Evolutionary conservation across 2,329 filamentous ascomycete genomes (phyloP), one percentile per base, ranked within the genome.

Genomic region (Hypoxylon sp.): DNA sequence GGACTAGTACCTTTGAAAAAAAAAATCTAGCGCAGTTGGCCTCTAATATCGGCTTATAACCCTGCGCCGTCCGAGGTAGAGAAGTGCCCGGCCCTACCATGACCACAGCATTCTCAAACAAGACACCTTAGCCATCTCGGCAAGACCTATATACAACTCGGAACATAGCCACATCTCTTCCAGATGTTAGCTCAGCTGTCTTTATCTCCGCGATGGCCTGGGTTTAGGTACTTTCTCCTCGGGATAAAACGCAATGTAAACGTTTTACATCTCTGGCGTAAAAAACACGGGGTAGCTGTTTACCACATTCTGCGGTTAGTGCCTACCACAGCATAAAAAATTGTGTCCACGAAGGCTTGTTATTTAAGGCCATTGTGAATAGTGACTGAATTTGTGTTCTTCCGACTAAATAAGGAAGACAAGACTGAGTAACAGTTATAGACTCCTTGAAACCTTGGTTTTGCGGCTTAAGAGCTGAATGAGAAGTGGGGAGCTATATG

Each of bases 191-290:
- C 1, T 71, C 54, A 1, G 73, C 44, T 8, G 62, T 44, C 52
- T 80, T 78, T 67, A 86, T 83, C 5, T 77, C 74, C 2, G 71
- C 65, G 58, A 85, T 84, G 1, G 81, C 80, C 4, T 66, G 71
- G 11, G 71, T 66, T n/a, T n/a, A n/a, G n/a, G n/a, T 0, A 79
- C 79, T 67, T 83, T 84, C 3, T 77, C 73, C 54, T 79, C 72
- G 1, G 79, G 80, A 19, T 83, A 80, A 1, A 78, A 80, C 4
- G 80, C 80, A n/a, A 84, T 68, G 71, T 83, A 85, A 35, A 85
- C 80, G 24, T 53, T 78, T 83, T 22, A 80, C 83, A 66, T 81
- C 79, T 48, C 80, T 77, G 17, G 73, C 70, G 72, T 82, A n/a
- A n/a, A n/a, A n/a, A n/a, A n/a, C n/a, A n/a, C n/a, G n/a, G n/a